phyloP scores from a whole-genome alignment of 306 rosid genomes.

The Oemleria cerasiformis region DNA sequence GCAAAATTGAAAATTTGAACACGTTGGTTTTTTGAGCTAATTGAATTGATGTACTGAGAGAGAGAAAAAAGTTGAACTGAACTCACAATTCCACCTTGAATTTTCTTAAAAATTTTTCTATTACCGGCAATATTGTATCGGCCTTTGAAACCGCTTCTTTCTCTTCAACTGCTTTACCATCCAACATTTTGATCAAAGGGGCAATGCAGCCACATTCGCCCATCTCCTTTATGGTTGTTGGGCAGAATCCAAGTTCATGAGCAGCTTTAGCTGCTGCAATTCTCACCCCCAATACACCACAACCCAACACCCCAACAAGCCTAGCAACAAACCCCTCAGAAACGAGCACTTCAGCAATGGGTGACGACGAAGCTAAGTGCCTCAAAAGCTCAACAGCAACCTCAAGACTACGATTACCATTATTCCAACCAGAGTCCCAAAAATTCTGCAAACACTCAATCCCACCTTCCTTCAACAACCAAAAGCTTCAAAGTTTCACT shows the following conservation, averaged over 20 bases:
- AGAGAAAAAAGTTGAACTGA: slow-evolving; percentile 70
- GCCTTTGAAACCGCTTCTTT: slow-evolving; percentile 77
- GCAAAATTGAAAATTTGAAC: too few relatives aligned
- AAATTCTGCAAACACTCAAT: slow-evolving; percentile 65
- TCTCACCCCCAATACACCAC: slow-evolving; percentile 74
- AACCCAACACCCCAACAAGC: slow-evolving; percentile 49
- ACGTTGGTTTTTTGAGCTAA: too few relatives aligned
- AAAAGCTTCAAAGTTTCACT: slow-evolving; percentile 51
- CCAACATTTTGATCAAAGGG: slow-evolving; percentile 72
- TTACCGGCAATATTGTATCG: slow-evolving; percentile 39
- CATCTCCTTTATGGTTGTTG: slow-evolving; percentile 63
- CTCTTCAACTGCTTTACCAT: slow-evolving; percentile 85
- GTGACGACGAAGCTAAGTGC: slow-evolving; percentile 46
- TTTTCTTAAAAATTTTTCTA: slow-evolving; percentile 57
- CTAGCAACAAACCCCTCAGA: slow-evolving; percentile 55
- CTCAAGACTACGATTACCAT: slow-evolving; percentile 49
- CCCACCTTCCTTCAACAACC: slow-evolving; percentile 68
- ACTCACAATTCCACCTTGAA: slow-evolving; percentile 59
- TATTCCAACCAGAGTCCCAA: slow-evolving; percentile 59
- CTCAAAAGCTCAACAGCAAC: slow-evolving; percentile 60
- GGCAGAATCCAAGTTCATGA: slow-evolving; percentile 56
- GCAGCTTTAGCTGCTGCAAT: slow-evolving; percentile 63
- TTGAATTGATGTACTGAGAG: too few relatives aligned
- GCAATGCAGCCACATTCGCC: slow-evolving; percentile 71
- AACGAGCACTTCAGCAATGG: slow-evolving; percentile 56